These are phyloP conservation scores for Colletotrichum simmondsii DNA, from an alignment of 2,329 filamentous ascomycete species.

Conservation along the genomic window DNA sequence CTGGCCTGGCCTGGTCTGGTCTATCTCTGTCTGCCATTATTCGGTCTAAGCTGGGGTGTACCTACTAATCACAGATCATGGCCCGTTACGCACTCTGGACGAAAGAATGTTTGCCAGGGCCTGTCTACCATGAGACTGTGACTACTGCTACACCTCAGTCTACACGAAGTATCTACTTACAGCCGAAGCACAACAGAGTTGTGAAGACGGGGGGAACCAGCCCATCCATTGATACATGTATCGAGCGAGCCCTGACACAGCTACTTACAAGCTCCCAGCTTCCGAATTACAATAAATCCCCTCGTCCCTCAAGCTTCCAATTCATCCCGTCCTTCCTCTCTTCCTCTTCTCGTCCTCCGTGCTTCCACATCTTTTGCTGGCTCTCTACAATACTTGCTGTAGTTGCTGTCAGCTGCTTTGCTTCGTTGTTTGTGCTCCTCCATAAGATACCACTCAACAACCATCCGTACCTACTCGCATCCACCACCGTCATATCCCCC, in stretches of 20 bases:
- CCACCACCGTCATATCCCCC: slow-evolving; percentile 16
- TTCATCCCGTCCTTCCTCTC: slow-evolving; percentile 16
- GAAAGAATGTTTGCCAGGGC: slow-evolving; percentile 9
- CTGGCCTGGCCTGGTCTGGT: slow-evolving; percentile 14
- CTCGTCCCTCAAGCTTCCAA: slow-evolving; percentile 26
- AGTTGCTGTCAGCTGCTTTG: not conserved
- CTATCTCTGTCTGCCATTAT: not conserved
- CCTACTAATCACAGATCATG: not conserved
- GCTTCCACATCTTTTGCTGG: not conserved
- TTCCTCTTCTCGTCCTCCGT: slow-evolving; percentile 16
- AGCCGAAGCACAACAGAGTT: not conserved
- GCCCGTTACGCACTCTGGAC: not conserved
- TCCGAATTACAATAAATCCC: slow-evolving; percentile 31
- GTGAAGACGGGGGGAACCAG: not conserved
- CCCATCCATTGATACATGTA: not conserved
- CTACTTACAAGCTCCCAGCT: not conserved
- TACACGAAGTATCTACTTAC: not conserved
- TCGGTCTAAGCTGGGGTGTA: slow-evolving; percentile 1
- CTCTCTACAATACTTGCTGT: not conserved
- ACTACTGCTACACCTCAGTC: not conserved
- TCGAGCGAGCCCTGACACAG: not conserved
- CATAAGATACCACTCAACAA: not conserved
- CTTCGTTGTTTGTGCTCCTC: slow-evolving; percentile 11
- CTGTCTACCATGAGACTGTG: not conserved
- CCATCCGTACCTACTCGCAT: not conserved